Percentiles rank a stretch among this genome's conserved stretches.
Conservation (phyloP, 176 grass and related monocot species). For the Leersia perrieri region DNA sequence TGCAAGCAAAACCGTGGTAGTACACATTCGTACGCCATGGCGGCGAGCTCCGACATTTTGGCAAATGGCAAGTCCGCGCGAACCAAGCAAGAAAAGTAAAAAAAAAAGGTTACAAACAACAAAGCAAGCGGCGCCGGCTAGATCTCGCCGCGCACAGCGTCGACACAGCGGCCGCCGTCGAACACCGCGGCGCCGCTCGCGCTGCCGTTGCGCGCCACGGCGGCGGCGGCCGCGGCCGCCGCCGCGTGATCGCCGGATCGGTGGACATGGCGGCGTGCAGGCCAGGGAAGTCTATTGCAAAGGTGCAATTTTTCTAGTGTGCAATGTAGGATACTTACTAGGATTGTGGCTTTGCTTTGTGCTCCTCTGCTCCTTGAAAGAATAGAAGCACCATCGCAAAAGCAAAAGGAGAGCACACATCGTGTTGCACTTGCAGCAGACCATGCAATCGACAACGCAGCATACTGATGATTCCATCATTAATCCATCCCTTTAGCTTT, state of each 20-base stretch:
- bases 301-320: not conserved
- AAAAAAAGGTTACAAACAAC: not conserved
- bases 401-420: slow-evolving; percentile 19
- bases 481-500: slow-evolving; percentile 25
- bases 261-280: slow-evolving; percentile 10
- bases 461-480: slow-evolving; percentile 1
- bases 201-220: not conserved
- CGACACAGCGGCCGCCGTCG: slow-evolving; percentile 30
- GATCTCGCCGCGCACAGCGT: slow-evolving; percentile 22
- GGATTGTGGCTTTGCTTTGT: not conserved
- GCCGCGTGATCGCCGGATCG: not conserved
- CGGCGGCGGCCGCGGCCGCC: not conserved
- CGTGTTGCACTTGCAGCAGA: not conserved
- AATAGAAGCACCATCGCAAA: slow-evolving; percentile 23
- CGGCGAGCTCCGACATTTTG: too few relatives aligned
- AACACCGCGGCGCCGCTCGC: not conserved
- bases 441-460: not conserved
- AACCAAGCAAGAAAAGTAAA: not conserved
- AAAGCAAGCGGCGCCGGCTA: not conserved
- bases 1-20: too few relatives aligned
- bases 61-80: too few relatives aligned
- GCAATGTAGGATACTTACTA: not conserved
- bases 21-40: too few relatives aligned
- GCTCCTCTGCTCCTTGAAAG: slow-evolving; percentile 28
- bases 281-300: not conserved